These are phyloP conservation scores for Akanthomyces muscarius DNA, from an alignment of 2,329 filamentous ascomycete genomes.

Conservation along the genomic window DNA sequence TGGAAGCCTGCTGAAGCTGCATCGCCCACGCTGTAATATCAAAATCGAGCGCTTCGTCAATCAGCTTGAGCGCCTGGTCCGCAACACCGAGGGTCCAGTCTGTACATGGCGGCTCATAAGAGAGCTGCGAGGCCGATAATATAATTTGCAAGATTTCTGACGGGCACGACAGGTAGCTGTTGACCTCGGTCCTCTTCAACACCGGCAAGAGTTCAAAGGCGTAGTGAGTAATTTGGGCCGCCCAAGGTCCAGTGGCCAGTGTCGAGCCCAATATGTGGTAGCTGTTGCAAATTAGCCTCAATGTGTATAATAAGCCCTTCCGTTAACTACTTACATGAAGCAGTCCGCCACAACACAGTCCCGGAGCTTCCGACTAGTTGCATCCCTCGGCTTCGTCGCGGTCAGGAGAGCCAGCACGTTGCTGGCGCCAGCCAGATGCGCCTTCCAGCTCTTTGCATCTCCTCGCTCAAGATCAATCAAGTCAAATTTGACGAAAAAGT, in stretches of 20 bases:
- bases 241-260: slow-evolving; percentile 33
- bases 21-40: slow-evolving; percentile 41
- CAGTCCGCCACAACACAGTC: slow-evolving; percentile 48
- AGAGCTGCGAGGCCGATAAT: slow-evolving; percentile 41
- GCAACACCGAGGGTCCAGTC: slow-evolving; percentile 31
- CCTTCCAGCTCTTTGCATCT: slow-evolving; percentile 40
- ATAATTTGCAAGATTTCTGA: slow-evolving; percentile 43
- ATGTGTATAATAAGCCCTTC: neutral
- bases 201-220: slow-evolving; percentile 37
- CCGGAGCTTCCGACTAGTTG: slow-evolving; percentile 34
- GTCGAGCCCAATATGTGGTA: slow-evolving; percentile 41
- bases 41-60: slow-evolving; percentile 39
- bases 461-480: slow-evolving; percentile 45
- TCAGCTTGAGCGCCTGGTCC: slow-evolving; percentile 36
- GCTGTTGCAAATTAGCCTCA: slow-evolving; percentile 26
- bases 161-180: slow-evolving; percentile 41
- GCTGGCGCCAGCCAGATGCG: slow-evolving; percentile 44
- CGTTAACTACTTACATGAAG: slow-evolving; percentile 37
- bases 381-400: slow-evolving; percentile 26
- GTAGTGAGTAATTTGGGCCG: slow-evolving; percentile 37
- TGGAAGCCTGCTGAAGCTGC: slow-evolving; percentile 33
- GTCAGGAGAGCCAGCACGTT: slow-evolving; percentile 37
- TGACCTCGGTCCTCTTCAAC: slow-evolving; percentile 39
- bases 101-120: slow-evolving; percentile 33
- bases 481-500: slow-evolving; percentile 50